These are phyloP conservation scores for Fennellomyces sp. DNA, from an alignment of 371 early-diverging fungal genomes.

Conservation along the genomic window DNA sequence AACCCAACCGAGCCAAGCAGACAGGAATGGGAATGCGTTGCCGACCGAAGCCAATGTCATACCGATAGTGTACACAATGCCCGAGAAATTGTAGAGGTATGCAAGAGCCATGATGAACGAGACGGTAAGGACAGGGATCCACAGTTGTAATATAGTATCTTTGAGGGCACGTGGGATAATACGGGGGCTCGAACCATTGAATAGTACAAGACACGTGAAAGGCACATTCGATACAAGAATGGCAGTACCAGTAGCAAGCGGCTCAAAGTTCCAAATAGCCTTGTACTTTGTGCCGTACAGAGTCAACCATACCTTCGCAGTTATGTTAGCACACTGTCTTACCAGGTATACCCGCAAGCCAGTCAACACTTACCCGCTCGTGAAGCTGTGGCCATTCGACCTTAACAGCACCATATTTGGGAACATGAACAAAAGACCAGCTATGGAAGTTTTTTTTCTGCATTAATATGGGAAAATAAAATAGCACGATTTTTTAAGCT, in stretches of 20 bases:
- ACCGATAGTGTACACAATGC: conserved; percentile 53
- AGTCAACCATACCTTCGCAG: conserved; percentile 44
- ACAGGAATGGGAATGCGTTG: conserved; percentile 52
- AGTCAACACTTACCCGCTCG: conserved; percentile 23
- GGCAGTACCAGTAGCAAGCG: conserved; percentile 54
- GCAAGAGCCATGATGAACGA: conserved; percentile 55
- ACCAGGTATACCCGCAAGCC: no score
- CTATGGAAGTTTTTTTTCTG: no score
- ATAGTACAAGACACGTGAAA: conserved; percentile 36
- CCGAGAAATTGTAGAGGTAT: conserved; percentile 54
- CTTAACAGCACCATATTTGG: conserved; percentile 23
- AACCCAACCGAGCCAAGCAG: conserved; percentile 56
- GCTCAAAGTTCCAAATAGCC: conserved; percentile 52
- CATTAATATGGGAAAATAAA: background rate
- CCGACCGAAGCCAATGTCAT: conserved; percentile 49
- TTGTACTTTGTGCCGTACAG: conserved; percentile 41
- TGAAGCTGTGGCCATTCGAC: conserved; percentile 50
- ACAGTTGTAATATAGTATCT: conserved; percentile 34
- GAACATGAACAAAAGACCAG: conserved; percentile 47
- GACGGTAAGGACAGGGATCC: conserved; percentile 44
- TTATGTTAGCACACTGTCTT: no score
- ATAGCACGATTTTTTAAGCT: background rate
- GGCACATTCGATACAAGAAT: conserved; percentile 37
- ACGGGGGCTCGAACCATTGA: conserved; percentile 26
- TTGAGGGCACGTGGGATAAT: conserved; percentile 30